phyloP scores from a whole-genome alignment of 768 basidiomycete genomes.

The Dendrothele bispora region DNA sequence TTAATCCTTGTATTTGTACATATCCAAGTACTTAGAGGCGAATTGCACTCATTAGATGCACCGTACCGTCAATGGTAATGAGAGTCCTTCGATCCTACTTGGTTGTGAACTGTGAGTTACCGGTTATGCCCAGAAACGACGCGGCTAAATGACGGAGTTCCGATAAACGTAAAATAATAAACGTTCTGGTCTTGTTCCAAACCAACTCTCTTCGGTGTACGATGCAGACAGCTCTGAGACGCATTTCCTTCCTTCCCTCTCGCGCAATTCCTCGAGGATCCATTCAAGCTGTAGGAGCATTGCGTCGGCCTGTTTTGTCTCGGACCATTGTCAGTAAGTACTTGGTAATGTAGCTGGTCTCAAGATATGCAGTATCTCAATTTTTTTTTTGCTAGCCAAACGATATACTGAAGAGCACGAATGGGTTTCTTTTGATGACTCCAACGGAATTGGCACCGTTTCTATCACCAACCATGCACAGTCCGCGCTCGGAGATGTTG shows the following conservation, averaged over 20 bases:
- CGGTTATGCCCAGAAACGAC: no score
- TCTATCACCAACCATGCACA: conserved; percentile 94
- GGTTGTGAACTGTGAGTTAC: no score
- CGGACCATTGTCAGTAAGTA: conserved; percentile 66
- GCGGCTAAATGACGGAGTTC: no score
- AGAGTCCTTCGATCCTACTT: no score
- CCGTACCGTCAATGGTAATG: no score
- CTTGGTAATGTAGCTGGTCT: not conserved
- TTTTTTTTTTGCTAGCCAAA: conserved; percentile 48
- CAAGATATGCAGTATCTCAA: not conserved
- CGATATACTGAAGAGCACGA: conserved; percentile 90
- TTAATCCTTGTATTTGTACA: no score
- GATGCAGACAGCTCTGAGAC: conserved; percentile 39
- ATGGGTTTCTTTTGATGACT: conserved; percentile 75
- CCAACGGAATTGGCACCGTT: conserved; percentile 74
- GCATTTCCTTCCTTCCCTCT: conserved; percentile 16
- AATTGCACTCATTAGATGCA: no score
- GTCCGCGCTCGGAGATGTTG: conserved; percentile 89
- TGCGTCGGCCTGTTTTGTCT: conserved; percentile 21
- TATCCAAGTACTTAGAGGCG: no score
- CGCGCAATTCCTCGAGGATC: conserved; percentile 17
- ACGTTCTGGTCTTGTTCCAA: no score
- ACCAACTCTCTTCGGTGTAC: conserved; percentile 11
- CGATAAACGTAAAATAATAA: no score
- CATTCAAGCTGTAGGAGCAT: conserved; percentile 12